Conservation (phyloP, 768 basidiomycete genomes). For the Lactifluus pinguis region DNA sequence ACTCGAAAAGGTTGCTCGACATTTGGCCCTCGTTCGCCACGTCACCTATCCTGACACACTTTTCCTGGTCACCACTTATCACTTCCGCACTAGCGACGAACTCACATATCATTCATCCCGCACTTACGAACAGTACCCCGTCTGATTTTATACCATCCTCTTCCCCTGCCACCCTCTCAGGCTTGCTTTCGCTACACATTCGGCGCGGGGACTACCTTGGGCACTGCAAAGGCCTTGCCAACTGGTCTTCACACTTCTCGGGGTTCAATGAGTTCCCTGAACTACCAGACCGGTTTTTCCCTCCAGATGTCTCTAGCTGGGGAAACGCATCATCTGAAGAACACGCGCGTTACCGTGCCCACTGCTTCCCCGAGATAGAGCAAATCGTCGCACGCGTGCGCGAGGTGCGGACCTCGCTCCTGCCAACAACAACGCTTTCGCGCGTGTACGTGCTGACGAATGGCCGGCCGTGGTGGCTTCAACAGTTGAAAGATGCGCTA, state of each 20-base stretch:
- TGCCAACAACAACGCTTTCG: conserved; percentile 23
- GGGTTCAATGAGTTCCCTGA: conserved; percentile 38
- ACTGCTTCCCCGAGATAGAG: conserved; percentile 35
- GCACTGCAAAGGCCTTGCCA: conserved; percentile 35
- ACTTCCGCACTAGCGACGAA: conserved; percentile 28
- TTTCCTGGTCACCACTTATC: conserved; percentile 33
- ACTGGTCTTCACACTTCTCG: conserved; percentile 29
- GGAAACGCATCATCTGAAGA: conserved; percentile 18
- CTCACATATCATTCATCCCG: conserved; percentile 19
- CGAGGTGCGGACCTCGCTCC: conserved; percentile 24
- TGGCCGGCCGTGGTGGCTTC: conserved; percentile 32
- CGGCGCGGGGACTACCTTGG: conserved; percentile 39
- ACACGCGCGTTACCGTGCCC: conserved; percentile 26
- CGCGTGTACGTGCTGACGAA: conserved; percentile 43
- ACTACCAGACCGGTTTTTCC: conserved; percentile 31
- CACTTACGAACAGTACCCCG: neutral
- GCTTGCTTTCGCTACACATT: conserved; percentile 40
- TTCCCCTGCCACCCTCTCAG: conserved; percentile 25
- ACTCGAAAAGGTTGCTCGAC: conserved; percentile 25
- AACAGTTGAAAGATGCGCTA: conserved; percentile 30
- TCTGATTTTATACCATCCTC: neutral
- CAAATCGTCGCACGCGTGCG: conserved; percentile 34
- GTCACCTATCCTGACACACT: conserved; percentile 30
- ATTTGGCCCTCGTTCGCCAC: conserved; percentile 28
- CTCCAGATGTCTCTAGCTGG: conserved; percentile 25